Conservation (phyloP, 2,329 filamentous ascomycete species). For the Pleoardoris graminearum region DNA sequence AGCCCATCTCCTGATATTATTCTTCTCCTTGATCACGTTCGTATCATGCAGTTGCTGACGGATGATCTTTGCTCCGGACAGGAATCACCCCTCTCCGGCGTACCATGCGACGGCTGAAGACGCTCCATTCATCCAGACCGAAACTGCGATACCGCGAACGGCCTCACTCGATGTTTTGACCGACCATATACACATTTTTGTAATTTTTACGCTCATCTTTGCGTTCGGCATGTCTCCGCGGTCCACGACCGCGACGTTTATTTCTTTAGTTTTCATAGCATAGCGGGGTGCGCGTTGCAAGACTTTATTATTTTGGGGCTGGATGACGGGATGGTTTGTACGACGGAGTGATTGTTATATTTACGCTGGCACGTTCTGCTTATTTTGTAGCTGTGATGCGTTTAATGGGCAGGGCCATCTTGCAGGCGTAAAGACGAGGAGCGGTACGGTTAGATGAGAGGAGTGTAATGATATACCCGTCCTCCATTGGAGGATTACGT, state of each 20-base stretch:
- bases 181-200: conserved; percentile 24
- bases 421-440: neutral
- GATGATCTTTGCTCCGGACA: conserved; percentile 27
- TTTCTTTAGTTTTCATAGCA: conserved; percentile 11
- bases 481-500: neutral
- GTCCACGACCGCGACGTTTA: conserved; percentile 13
- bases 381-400: conserved; percentile 11
- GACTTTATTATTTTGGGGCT: conserved; percentile 5
- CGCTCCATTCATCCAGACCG: conserved; percentile 41
- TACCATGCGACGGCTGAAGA: conserved; percentile 40
- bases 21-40: conserved; percentile 14
- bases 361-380: conserved; percentile 3
- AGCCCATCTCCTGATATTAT: conserved; percentile 26
- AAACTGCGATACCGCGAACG: conserved; percentile 25
- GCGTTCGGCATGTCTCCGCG: conserved; percentile 11
- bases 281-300: neutral
- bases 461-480: conserved; percentile 19
- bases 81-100: conserved; percentile 41
- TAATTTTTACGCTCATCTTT: conserved; percentile 24
- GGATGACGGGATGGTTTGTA: conserved; percentile 24
- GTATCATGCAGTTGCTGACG: conserved; percentile 32
- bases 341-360: conserved; percentile 8
- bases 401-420: conserved; percentile 14
- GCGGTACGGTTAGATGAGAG: neutral
- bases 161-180: conserved; percentile 36